Conservation (phyloP, 2,329 filamentous ascomycete genomes). For the Fusarium algeriense region DNA sequence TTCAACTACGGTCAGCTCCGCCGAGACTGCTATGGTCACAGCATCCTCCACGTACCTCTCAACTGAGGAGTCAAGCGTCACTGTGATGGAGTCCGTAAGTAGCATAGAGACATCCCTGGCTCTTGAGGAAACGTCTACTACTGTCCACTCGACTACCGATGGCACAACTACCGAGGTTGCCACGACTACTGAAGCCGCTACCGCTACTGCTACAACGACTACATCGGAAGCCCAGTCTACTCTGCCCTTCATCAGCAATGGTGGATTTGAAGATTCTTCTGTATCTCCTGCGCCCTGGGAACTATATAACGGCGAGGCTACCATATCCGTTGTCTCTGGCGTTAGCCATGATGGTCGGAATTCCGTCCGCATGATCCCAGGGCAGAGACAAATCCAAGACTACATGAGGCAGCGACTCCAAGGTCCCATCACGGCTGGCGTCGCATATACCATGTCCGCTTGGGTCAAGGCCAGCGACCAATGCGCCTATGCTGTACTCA, state of each 20-base stretch:
- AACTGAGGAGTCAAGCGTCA: not conserved
- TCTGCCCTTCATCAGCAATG: not conserved
- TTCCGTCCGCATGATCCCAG: accelerated
- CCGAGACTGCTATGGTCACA: not conserved
- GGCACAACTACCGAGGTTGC: not conserved
- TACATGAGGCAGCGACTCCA: not conserved
- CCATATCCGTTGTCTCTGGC: not conserved
- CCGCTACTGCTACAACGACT: not conserved
- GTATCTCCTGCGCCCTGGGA: not conserved
- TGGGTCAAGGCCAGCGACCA: accelerated
- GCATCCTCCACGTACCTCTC: not conserved
- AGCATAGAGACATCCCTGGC: not conserved
- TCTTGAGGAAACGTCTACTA: not conserved
- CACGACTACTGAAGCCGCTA: not conserved
- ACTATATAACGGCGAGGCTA: not conserved
- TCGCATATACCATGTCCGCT: not conserved
- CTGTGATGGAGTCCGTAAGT: not conserved
- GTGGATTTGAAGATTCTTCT: not conserved
- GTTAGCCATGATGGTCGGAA: not conserved
- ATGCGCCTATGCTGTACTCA: accelerated
- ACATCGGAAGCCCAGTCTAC: not conserved
- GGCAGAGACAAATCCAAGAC: accelerated
- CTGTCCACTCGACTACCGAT: not conserved
- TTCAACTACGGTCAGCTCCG: not conserved
- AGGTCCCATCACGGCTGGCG: not conserved